phyloP scores from a whole-genome alignment of 108 stramenopile species.

The Skeletonema grethae region DNA sequence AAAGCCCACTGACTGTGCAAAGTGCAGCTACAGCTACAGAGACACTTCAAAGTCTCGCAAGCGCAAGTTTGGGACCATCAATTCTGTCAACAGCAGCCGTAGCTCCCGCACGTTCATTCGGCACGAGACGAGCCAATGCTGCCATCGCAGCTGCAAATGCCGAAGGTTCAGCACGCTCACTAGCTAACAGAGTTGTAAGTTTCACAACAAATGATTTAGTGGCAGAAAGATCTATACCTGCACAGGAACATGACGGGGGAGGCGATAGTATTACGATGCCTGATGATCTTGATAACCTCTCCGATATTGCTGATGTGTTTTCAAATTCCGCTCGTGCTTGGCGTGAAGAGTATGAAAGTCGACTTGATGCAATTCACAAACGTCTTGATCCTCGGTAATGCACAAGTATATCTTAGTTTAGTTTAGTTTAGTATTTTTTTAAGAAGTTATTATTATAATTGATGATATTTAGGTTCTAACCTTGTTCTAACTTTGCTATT shows the following conservation, averaged over 20 bases:
- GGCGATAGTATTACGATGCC: conserved; percentile 57
- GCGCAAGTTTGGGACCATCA: conserved; percentile 44
- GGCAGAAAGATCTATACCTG: conserved; percentile 18
- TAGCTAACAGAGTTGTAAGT: conserved; percentile 50
- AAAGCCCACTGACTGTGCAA: conserved; percentile 55
- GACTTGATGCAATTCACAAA: conserved; percentile 55
- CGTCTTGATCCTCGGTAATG: conserved; percentile 13
- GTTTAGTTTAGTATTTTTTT: too few species aligned
- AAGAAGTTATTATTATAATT: too few species aligned
- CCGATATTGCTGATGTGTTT: conserved; percentile 55
- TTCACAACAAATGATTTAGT: conserved; percentile 46
- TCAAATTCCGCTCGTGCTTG: conserved; percentile 44
- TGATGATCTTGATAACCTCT: conserved; percentile 54
- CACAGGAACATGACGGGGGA: conserved; percentile 39
- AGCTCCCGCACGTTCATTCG: conserved; percentile 41
- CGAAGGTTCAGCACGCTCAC: conserved; percentile 24
- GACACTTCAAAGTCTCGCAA: conserved; percentile 50
- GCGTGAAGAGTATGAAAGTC: conserved; percentile 57
- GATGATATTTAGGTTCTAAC: too few species aligned
- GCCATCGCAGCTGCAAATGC: conserved; percentile 35
- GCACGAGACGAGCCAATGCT: conserved; percentile 42
- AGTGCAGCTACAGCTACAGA: conserved; percentile 37
- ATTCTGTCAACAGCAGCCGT: conserved; percentile 50
- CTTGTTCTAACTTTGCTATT: too few species aligned
- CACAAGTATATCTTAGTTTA: too few species aligned